Conservation (phyloP, 371 early-diverging fungal species). For the Blakeslea trispora region DNA sequence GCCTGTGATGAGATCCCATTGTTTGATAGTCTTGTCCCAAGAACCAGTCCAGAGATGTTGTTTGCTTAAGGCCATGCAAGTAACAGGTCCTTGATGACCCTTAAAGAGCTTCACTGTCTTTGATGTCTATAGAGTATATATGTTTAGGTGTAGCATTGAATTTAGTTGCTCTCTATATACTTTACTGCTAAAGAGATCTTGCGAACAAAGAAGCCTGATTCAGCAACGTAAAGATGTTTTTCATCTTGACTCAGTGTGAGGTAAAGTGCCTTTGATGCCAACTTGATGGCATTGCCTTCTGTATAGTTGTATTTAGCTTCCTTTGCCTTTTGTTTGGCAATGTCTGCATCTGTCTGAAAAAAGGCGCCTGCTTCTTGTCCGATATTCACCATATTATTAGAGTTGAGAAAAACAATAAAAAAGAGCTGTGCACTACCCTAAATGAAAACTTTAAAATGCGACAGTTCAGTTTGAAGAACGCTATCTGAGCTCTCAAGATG, state of each 20-base stretch:
- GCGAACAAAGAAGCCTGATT: conserved; percentile 62
- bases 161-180: neutral
- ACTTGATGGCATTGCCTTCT: conserved; percentile 61
- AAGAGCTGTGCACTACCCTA: too few relatives aligned
- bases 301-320: conserved; percentile 66
- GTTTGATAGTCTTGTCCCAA: conserved; percentile 80
- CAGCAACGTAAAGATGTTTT: conserved; percentile 56
- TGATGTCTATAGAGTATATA: conserved; percentile 68
- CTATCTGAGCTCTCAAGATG: too few relatives aligned
- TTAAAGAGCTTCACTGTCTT: conserved; percentile 62
- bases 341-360: conserved; percentile 79
- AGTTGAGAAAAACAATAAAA: too few relatives aligned
- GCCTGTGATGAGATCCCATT: conserved; percentile 68
- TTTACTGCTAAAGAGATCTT: conserved; percentile 59
- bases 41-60: conserved; percentile 69
- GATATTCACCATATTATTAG: conserved; percentile 51
- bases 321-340: conserved; percentile 57
- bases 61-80: conserved; percentile 58
- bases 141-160: neutral
- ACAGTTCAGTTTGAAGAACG: too few relatives aligned
- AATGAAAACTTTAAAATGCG: too few relatives aligned
- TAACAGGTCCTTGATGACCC: conserved; percentile 86
- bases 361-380: conserved; percentile 64
- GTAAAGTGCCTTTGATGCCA: conserved; percentile 68
- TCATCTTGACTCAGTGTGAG: conserved; percentile 32